Evolutionary conservation across 306 rosid species (phyloP).

Genomic region (Purshia tridentata): DNA sequence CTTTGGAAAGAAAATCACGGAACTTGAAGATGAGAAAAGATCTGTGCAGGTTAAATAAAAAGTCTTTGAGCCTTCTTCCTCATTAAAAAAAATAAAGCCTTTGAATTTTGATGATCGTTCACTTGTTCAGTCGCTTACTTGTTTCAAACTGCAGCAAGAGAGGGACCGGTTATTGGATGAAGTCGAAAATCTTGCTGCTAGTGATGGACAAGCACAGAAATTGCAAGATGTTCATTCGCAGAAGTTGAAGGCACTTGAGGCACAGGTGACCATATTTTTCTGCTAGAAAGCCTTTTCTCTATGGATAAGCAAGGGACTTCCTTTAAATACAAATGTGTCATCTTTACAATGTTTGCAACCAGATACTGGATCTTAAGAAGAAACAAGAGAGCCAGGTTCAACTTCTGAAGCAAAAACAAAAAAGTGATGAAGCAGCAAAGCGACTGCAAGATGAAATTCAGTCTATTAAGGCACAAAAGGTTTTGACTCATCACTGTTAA

Average conservation of each 20-base stretch:
- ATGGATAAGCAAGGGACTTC: slow-evolving; percentile 16
- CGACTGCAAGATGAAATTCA: slow-evolving; percentile 97
- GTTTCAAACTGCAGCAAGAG: slow-evolving; percentile 65
- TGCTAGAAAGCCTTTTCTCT: neutral
- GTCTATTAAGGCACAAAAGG: slow-evolving; percentile 96
- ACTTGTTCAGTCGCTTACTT: slow-evolving; percentile 22
- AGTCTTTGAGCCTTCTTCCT: too few relatives aligned
- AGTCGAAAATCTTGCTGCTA: slow-evolving; percentile 96
- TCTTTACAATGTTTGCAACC: slow-evolving; percentile 32
- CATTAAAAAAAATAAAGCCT: slow-evolving; percentile 3
- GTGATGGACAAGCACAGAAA: slow-evolving; percentile 95
- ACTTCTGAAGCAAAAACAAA: slow-evolving; percentile 96
- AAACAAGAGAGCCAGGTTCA: slow-evolving; percentile 99
- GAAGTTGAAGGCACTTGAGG: slow-evolving; percentile 85
- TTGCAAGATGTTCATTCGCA: slow-evolving; percentile 88
- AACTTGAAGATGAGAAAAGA: slow-evolving; percentile 94
- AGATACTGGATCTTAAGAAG: slow-evolving; percentile 96
- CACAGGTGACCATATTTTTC: slow-evolving; percentile 58
- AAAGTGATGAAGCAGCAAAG: slow-evolving; percentile 97
- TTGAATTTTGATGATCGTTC: slow-evolving; percentile 30
- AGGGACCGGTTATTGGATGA: slow-evolving; percentile 91
- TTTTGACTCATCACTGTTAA: slow-evolving; percentile 29
- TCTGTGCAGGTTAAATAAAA: slow-evolving; percentile 65
- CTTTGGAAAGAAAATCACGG: slow-evolving; percentile 93
- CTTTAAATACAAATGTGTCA: slow-evolving; percentile 21